Percentiles rank a stretch among this genome's conserved stretches.
These are phyloP conservation scores for Ascomycota sp. DNA, from an alignment of 2,329 filamentous ascomycete genomes.

Conservation along the genomic window DNA sequence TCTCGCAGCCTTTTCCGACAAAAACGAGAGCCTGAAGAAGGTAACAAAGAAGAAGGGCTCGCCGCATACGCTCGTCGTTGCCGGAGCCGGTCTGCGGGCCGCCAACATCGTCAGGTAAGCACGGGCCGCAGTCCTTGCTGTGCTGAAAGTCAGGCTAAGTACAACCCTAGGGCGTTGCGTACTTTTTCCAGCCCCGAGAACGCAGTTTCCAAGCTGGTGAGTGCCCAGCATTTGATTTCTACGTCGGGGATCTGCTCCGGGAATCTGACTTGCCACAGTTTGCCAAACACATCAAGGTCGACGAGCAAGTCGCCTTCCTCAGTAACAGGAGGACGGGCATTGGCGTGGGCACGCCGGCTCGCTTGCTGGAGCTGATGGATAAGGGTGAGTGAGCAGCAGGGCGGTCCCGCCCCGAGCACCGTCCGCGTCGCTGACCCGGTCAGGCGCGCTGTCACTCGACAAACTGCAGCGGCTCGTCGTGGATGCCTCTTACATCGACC, in stretches of 20 bases:
- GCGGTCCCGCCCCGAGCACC: too few species aligned
- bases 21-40: conserved; percentile 37
- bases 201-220: conserved; percentile 60
- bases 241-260: too few species aligned
- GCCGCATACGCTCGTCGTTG: conserved; percentile 78
- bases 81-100: conserved; percentile 64
- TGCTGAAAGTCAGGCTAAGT: not conserved
- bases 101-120: conserved; percentile 58
- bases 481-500: conserved; percentile 82
- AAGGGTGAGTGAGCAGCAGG: conserved; percentile 33
- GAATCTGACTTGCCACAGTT: too few species aligned
- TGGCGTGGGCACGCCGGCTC: conserved; percentile 72
- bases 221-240: too few species aligned
- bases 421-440: not conserved
- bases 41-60: conserved; percentile 49
- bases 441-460: conserved; percentile 46
- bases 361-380: conserved; percentile 65
- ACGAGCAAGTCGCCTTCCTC: conserved; percentile 64
- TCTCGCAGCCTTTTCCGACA: conserved; percentile 43
- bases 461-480: conserved; percentile 64
- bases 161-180: conserved; percentile 41
- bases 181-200: conserved; percentile 63
- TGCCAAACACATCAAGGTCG: conserved; percentile 92
- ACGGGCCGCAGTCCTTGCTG: not conserved
- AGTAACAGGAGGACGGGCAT: conserved; percentile 55